Base-by-base conservation (phyloP, 2,329 filamentous ascomycete genomes). In the Dactylellina parvicollis region DNA sequence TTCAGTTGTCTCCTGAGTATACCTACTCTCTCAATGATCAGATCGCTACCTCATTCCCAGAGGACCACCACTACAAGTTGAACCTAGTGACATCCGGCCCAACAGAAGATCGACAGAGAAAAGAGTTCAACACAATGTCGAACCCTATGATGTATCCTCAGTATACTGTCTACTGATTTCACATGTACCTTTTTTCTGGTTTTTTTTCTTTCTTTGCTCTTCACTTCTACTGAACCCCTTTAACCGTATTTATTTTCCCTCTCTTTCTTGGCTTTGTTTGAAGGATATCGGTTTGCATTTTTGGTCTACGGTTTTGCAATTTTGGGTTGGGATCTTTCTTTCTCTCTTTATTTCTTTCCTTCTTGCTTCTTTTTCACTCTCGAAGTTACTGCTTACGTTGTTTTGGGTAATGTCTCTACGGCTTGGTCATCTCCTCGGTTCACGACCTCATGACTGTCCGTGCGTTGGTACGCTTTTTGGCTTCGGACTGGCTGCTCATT, bases 391-490 rank as follows among this genome's bases (percentile, higher is more conserved):
- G 18, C 20, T 46, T 46, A 18, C 12, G 46, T 55, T 65, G 34
- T 47, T 60, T 66, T 60, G 60, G 67, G 57, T 72, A 65, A 72
- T 72, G 67, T 64, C 59, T 59, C 50, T 64, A 59, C 46, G 54
- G 49, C 50, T 72, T 64, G 67, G 52, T 65, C 67, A 72, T 62
- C 12, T 59, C 59, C 50, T 65, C 56, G 64, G 44, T 72, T 59
- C 28, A 72, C 67, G 67, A 64, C 67, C 67, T 72, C 57, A 72
- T 65, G 67, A 72, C 28, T 49, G 59, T 72, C 67, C 67, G 67
- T 60, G 67, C 67, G 60, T 64, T 64, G 50, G 62, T 57, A 64
- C 47, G 49, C 54, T 59, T 54, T 57, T 62, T 60, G 67, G 67
- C 67, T 72, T 64, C 57, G 52, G 67, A 72, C 67, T 71, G 47